Evolutionary conservation across 306 rosid species (phyloP), one percentile per base, ranked within the genome.

Genomic region (Prunus salicina): DNA sequence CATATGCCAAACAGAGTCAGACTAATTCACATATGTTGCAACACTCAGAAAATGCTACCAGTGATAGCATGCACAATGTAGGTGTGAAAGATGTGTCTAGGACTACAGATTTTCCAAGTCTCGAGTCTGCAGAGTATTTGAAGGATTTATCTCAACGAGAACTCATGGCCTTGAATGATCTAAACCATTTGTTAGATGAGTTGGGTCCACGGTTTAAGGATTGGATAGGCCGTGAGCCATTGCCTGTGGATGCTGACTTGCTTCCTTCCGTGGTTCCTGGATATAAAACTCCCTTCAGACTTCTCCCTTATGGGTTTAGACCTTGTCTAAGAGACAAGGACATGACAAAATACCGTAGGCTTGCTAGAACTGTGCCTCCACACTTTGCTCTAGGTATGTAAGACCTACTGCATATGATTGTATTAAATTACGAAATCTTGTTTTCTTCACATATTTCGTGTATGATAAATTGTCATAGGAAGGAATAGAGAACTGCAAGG

Each of bases 201-300:
- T 73, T 94, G 80, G 98, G 97, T 14, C 98, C 98, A 2, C 90
- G 96, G 45, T 94, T 86, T 78, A 80, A 78, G 49, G 97, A 94
- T 80, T 94, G 97, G 98, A 69, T 88, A 24, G 98, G 98, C n/a
- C 84, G 93, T 15, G 90, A 82, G 84, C 98, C 98, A 46, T 84
- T 91, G 81, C 98, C 98, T 19, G 93, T 94, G 71, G 97, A 94
- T 86, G 98, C 97, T 12, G 97, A 94, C 83, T 82, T 87, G 74
- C 91, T 94, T 63, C 91, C 94, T 82, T 80, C 82, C 2, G 72
- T 85, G 58, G 88, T 91, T 80, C 88, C 86, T 0, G 93, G 90
- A 77, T 91, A 88, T 79, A 87, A 82, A 84, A 81, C 91, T 65
- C 98, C 98, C 16, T 86, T 84, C 67, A 83, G 97, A 86, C 85